Evolutionary conservation across 306 rosid species (phyloP), one percentile per base, ranked within the genome.

Genomic region (Begonia masoniana): DNA sequence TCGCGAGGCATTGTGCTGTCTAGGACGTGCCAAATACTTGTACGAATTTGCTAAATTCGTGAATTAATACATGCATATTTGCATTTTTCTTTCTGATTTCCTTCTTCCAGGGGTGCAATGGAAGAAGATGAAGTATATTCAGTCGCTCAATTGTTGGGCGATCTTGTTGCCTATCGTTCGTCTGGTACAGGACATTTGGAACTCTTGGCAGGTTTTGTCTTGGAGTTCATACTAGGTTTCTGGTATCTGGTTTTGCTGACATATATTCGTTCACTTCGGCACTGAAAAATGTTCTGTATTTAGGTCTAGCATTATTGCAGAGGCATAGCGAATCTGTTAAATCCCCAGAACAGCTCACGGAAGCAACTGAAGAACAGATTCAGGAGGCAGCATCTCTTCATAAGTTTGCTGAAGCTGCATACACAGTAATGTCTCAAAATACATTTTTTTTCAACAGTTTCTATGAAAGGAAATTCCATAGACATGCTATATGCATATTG

Each of bases 371-470:
- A 55, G 74, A 57, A 57, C 62, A 15, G 48, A 76, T 84, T 59
- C 73, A 62, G 79, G 97, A 84, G 75, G 97, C 97, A 63, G 79
- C 71, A 35, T 68, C 77, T 65, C 82, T 88, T 66, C 95, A 84
- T 79, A 84, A 82, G 64, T 88, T 77, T 72, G 95, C 95, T 17
- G 97, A 84, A 80, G 97, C 97, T 63, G 95, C 97, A 54, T 88
- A 88, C 74, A 88, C 97, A 57, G 97, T 84, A 82, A 35, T 59
- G 35, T 47, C 56, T 47, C 55, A 39, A 17, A 49, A 58, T 62
- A 12, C 47, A 55, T 54, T 17, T 42, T 45, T 45, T 11, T 57
- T 57, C 31, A 23, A 6, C 49, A 47, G 31, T 62, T 58, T 58
- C 42, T 45, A 15, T 55, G 42, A 47, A 45, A 43, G 36, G 39